Evolutionary conservation across 2,329 filamentous ascomycete genomes (phyloP), one percentile per base, ranked within the genome.

Genomic region (Clonostachys rosea): DNA sequence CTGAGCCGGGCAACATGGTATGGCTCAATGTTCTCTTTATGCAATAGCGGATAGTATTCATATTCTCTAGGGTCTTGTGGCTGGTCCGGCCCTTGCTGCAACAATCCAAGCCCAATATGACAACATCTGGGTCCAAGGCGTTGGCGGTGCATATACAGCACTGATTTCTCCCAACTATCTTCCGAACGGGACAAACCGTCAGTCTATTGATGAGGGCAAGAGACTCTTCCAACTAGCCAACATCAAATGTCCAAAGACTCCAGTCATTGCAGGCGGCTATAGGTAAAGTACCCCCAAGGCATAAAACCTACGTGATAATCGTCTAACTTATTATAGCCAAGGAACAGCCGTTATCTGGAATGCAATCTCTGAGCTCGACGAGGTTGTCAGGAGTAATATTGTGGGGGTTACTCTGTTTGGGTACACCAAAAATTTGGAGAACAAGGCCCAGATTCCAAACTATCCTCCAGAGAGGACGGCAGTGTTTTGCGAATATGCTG

Each of bases 341-440:
- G 73, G 72, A 34, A 64, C 67, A 5, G 72, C 72, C 2, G 65
- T 76, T 45, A 64, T 70, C 16, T 62, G 66, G 17, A 61, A 63
- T 35, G 56, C 69, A 7, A 54, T 75, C 43, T 57, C 62, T 10
- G 58, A 64, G n/a, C 55, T 72, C 18, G 49, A 54, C 43, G 44
- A 50, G 4, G 30, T 49, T 20, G 52, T 68, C 45, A 55, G 59
- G 20, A 50, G 63, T 20, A 60, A 70, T 57, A 58, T 71, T 48
- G 64, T 61, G 40, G 67, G 62, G 20, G 56, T 59, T 2, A 63
- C 65, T 12, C 59, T 69, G 18, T 70, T 67, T 39, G 68, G 69
- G 1, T 70, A 71, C 50, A 70, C 69, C 46, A 65, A 70, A 59
- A 71, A 73, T 55, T 50, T 60, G 43, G 69, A 72, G 54, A 68